Conservation (phyloP, 2,329 filamentous ascomycete species). For the Colletotrichum sp. region DNA sequence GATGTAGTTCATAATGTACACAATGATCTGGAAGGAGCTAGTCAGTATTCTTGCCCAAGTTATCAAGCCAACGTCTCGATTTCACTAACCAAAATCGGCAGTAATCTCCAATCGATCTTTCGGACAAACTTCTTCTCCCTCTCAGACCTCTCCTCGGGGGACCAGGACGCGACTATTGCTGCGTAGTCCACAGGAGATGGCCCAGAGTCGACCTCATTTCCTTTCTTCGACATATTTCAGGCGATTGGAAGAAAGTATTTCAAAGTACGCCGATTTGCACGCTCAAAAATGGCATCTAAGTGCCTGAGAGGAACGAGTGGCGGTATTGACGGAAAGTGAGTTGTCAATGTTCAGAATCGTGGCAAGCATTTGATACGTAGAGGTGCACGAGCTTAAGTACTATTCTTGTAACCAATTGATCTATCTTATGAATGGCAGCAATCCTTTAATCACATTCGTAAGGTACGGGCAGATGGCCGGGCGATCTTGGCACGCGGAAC, state of each 20-base stretch:
- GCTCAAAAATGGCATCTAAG: background rate
- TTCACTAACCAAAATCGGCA: constrained; percentile 57
- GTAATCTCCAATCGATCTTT: constrained; percentile 62
- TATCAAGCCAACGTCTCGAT: background rate
- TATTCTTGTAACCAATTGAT: background rate
- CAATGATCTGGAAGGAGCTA: constrained; percentile 34
- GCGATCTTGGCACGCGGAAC: background rate
- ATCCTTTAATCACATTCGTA: background rate
- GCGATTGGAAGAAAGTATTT: background rate
- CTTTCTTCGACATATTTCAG: background rate
- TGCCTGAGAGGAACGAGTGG: background rate
- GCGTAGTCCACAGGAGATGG: constrained; percentile 16
- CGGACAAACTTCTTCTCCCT: constrained; percentile 57
- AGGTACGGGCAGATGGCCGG: background rate
- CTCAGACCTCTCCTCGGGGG: constrained; percentile 40
- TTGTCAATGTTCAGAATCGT: background rate
- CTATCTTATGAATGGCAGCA: background rate
- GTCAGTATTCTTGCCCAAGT: background rate
- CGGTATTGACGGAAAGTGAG: background rate
- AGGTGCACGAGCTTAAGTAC: background rate
- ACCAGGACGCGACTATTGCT: constrained; percentile 5
- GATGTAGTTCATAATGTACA: constrained; percentile 69
- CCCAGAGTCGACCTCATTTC: background rate
- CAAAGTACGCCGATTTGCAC: background rate
- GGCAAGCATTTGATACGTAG: background rate